Percentiles rank a stretch among this genome's conserved stretches.
phyloP scores from a whole-genome alignment of 2,329 filamentous ascomycete genomes.

The Hortaea werneckii region DNA sequence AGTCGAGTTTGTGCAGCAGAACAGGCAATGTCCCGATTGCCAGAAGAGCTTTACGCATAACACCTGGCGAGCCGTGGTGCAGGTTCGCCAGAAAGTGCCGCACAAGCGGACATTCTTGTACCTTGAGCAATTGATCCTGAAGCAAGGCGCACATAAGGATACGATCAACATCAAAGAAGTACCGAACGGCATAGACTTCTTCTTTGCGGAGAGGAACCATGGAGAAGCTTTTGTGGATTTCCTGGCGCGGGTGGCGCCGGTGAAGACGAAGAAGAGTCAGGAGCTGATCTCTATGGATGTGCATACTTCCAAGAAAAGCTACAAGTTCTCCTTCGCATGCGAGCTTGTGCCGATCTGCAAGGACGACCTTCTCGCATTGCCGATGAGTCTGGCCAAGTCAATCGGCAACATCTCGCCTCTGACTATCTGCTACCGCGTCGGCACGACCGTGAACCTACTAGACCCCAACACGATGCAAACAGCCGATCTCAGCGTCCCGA shows the following conservation, averaged over 20 bases:
- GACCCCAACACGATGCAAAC: slow-evolving; percentile 88
- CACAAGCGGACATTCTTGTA: slow-evolving; percentile 82
- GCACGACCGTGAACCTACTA: slow-evolving; percentile 79
- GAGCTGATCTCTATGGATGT: slow-evolving; percentile 89
- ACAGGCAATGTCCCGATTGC: slow-evolving; percentile 91
- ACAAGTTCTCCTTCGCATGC: slow-evolving; percentile 87
- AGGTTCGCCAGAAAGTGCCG: slow-evolving; percentile 91
- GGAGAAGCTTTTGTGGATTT: slow-evolving; percentile 91
- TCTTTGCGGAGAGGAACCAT: slow-evolving; percentile 79
- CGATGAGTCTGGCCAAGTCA: slow-evolving; percentile 77
- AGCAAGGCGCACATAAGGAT: slow-evolving; percentile 82
- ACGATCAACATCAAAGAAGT: slow-evolving; percentile 98
- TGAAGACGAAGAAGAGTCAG: slow-evolving; percentile 73
- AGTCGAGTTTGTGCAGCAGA: slow-evolving; percentile 81
- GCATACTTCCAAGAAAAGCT: slow-evolving; percentile 81
- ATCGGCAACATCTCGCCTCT: slow-evolving; percentile 83
- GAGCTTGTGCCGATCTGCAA: slow-evolving; percentile 93
- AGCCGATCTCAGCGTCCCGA: slow-evolving; percentile 67
- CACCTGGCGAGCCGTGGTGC: slow-evolving; percentile 86
- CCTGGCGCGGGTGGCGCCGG: slow-evolving; percentile 68
- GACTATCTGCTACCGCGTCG: slow-evolving; percentile 75
- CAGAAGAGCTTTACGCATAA: slow-evolving; percentile 94
- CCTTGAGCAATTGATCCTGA: slow-evolving; percentile 90
- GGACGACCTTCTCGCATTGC: slow-evolving; percentile 89
- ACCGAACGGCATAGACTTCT: slow-evolving; percentile 93